A percentile compares a stretch with the other conserved stretches of the same genome.
phyloP scores from a whole-genome alignment of 257 asterid genomes.

The Scutellaria minor region DNA sequence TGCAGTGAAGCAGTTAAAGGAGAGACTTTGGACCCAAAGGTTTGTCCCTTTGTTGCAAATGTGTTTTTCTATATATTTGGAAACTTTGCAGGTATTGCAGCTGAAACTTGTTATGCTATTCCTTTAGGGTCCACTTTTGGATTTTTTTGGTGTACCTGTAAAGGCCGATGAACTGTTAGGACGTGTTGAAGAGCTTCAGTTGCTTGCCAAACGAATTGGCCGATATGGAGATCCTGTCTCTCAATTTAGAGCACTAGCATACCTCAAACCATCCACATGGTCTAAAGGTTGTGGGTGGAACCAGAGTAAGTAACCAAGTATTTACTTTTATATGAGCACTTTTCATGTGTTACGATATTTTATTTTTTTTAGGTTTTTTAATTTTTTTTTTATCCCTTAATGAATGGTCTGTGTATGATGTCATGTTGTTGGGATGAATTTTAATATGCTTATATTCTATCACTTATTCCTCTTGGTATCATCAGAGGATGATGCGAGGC shows the following conservation, averaged over 20 bases:
- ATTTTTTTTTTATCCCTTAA: neutral
- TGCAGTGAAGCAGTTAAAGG: conserved; percentile 87
- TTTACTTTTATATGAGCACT: conserved; percentile 14
- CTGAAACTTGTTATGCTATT: conserved; percentile 34
- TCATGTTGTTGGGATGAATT: conserved; percentile 11
- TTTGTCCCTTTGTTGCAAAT: conserved; percentile 39
- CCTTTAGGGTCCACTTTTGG: conserved; percentile 88
- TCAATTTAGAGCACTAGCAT: conserved; percentile 84
- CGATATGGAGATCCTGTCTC: conserved; percentile 85
- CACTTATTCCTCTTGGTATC: conserved; percentile 32
- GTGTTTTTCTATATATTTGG: conserved; percentile 19
- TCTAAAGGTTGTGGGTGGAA: conserved; percentile 99
- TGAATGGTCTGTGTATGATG: neutral
- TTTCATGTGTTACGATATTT: neutral
- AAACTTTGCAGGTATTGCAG: conserved; percentile 24
- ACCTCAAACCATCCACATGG: conserved; percentile 95
- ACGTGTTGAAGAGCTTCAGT: conserved; percentile 97
- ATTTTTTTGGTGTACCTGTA: conserved; percentile 96
- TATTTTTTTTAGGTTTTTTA: neutral
- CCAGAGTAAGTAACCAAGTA: conserved; percentile 69
- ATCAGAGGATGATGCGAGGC: conserved; percentile 97
- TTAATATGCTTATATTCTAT: neutral
- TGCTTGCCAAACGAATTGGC: conserved; percentile 87
- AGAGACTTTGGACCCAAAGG: conserved; percentile 77
- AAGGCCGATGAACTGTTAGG: conserved; percentile 88